Base-by-base conservation (phyloP, 805 yeast species). In the Priceomyces haplophilus region DNA sequence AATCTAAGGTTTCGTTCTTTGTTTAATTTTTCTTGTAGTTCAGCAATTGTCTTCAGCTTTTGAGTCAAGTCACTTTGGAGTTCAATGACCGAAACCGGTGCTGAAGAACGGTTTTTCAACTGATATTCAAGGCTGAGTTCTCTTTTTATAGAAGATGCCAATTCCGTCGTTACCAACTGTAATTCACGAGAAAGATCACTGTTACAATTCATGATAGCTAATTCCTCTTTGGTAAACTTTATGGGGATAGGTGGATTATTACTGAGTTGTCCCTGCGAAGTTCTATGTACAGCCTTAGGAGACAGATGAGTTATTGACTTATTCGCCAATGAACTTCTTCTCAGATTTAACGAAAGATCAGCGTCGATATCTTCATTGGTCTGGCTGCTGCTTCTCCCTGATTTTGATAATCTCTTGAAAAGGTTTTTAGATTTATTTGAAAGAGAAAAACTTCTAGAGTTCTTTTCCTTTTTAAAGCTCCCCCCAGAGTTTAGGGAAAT, bases 141-240 rank as follows among this genome's bases (percentile, higher is more conserved):
- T 32, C 93, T 66, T 41, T 78, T 75, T 36, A 85, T 83, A 0
- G 90, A 81, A 18, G 78, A 78, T 0, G 89, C 90, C 38, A 86
- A 67, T 53, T 85, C 95, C 19, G 77, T 75, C 1, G 90, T 82
- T 1, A 86, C 82, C 18, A 84, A 54, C 45, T 82, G 83, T 32
- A 86, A 61, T 54, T 85, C 91, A 42, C 75, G 72, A 51, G 83
- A 67, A 31, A 85, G 59, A 19, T 73, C 76, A 38, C 72, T 72
- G 47, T 80, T 83, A 41, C 84, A 79, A 27, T 70, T 76, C 65
- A 85, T 69, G 6, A 84, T 65, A 1, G 82, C 80, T 41, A 82
- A 57, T 50, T 85, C 88, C 17, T 80, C 84, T 31, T 79, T 73
- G 1, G 82, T 72, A 40, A 82, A 74, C 7, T 57, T 58, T 31